Conservation (phyloP, 164 flowering plant species). For the Hamamelis virginiana region DNA sequence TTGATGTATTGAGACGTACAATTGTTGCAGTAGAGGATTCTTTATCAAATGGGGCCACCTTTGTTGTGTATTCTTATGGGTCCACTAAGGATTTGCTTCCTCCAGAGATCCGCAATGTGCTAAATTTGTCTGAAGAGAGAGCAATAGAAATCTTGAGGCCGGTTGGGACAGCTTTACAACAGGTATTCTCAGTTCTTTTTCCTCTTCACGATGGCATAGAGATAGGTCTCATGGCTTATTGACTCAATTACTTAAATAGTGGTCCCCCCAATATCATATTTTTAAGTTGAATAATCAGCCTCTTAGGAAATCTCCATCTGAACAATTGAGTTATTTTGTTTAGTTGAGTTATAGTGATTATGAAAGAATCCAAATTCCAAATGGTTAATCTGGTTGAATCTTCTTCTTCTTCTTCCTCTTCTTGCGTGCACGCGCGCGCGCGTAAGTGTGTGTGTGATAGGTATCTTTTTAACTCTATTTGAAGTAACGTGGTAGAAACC, state of each 20-base stretch:
- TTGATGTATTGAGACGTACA: constrained; percentile 53
- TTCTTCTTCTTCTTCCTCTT: too few species aligned
- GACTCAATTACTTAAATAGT: neutral
- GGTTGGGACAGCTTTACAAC: constrained; percentile 43
- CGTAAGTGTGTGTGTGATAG: too few species aligned
- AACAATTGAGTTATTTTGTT: neutral
- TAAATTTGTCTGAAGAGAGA: constrained; percentile 57
- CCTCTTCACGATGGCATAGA: neutral
- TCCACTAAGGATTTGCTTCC: constrained; percentile 71
- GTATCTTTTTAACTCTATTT: too few species aligned
- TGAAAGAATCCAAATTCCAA: neutral
- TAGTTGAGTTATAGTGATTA: neutral
- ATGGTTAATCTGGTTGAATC: neutral
- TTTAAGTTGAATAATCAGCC: neutral
- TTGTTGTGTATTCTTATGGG: constrained; percentile 53
- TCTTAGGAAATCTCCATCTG: neutral
- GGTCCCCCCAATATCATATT: neutral
- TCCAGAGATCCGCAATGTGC: constrained; percentile 47
- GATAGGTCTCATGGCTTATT: neutral
- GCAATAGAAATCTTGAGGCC: constrained; percentile 49
- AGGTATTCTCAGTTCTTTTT: constrained; percentile 40
- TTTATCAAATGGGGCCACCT: constrained; percentile 44
- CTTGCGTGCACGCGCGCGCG: too few species aligned
- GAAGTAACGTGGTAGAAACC: neutral
- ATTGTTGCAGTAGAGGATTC: constrained; percentile 58